Evolutionary conservation across 345 rosid genomes (phyloP).

Genomic region (Salix viminalis): DNA sequence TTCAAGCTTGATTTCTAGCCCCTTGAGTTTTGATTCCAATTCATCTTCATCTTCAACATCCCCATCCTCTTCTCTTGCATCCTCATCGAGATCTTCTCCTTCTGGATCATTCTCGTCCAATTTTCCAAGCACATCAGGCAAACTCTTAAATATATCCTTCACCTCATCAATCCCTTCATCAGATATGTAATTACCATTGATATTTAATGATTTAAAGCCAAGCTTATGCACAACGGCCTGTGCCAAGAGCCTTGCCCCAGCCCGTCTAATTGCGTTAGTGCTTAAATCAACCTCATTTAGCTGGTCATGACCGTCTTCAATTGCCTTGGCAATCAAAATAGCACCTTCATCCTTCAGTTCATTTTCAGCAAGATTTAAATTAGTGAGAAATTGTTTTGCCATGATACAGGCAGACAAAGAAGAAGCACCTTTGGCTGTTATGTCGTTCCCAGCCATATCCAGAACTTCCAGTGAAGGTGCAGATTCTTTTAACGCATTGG

Average conservation of each 20-base stretch:
- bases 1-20: constrained; percentile 53
- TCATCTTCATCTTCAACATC: constrained; percentile 42
- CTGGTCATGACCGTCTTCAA: constrained; percentile 26
- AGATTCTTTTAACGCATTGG: constrained; percentile 60
- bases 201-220: constrained; percentile 25
- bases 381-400: constrained; percentile 51
- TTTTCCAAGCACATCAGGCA: constrained; percentile 23
- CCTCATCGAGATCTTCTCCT: constrained; percentile 74
- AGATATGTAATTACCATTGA: constrained; percentile 30
- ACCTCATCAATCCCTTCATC: constrained; percentile 38
- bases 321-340: constrained; percentile 32
- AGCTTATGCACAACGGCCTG: constrained; percentile 23
- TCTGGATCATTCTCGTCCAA: constrained; percentile 39
- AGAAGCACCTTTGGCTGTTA: constrained; percentile 64
- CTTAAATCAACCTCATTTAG: constrained; percentile 33
- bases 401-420: constrained; percentile 59
- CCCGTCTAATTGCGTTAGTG: constrained; percentile 26
- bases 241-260: constrained; percentile 33
- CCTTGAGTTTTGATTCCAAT: constrained; percentile 69
- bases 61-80: constrained; percentile 44
- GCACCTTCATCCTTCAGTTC: constrained; percentile 87
- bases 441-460: constrained; percentile 94
- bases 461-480: constrained; percentile 65
- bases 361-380: constrained; percentile 78
- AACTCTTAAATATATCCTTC: constrained; percentile 24